Evolutionary conservation across 495 filamentous ascomycete genomes (phyloP).

Genomic region (Neurospora sp.): DNA sequence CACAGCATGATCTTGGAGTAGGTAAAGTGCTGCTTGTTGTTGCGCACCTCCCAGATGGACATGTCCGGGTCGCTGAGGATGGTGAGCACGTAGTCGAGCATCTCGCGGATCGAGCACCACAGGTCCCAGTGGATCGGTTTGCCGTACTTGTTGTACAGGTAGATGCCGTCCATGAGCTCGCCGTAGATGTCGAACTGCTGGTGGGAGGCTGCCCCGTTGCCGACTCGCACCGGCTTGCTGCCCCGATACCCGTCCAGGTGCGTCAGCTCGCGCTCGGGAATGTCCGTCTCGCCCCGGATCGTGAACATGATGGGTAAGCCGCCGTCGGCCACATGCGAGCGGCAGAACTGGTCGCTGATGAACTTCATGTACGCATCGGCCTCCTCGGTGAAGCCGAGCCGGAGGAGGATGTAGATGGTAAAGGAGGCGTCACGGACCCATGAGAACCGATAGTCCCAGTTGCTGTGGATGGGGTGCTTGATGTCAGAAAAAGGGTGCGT

Average conservation of each 20-base stretch:
- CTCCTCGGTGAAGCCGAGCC: constrained; percentile 63
- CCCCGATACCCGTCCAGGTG: constrained; percentile 60
- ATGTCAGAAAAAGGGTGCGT: not conserved
- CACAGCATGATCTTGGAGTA: constrained; percentile 70
- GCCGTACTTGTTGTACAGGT: constrained; percentile 68
- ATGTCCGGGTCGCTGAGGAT: constrained; percentile 53
- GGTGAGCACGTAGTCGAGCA: constrained; percentile 41
- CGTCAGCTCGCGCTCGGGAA: constrained; percentile 53
- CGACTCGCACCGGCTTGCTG: constrained; percentile 60
- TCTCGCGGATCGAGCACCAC: constrained; percentile 32
- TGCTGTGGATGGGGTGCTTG: constrained; percentile 28
- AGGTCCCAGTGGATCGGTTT: constrained; percentile 66
- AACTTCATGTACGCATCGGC: constrained; percentile 66
- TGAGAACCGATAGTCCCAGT: constrained; percentile 68
- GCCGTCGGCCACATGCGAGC: constrained; percentile 33
- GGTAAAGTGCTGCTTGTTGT: constrained; percentile 59
- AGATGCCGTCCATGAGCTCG: constrained; percentile 65
- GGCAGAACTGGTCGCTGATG: constrained; percentile 55
- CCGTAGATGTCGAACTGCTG: constrained; percentile 69
- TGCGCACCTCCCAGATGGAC: constrained; percentile 72
- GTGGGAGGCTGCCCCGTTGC: constrained; percentile 64
- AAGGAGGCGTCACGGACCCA: constrained; percentile 69
- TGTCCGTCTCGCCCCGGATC: constrained; percentile 59
- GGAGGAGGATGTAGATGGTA: constrained; percentile 64
- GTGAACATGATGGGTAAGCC: constrained; percentile 71